Evolutionary conservation across 2,329 filamentous ascomycete genomes (phyloP), one percentile per base, ranked within the genome.

Genomic region (Phyllosticta capitalensis): DNA sequence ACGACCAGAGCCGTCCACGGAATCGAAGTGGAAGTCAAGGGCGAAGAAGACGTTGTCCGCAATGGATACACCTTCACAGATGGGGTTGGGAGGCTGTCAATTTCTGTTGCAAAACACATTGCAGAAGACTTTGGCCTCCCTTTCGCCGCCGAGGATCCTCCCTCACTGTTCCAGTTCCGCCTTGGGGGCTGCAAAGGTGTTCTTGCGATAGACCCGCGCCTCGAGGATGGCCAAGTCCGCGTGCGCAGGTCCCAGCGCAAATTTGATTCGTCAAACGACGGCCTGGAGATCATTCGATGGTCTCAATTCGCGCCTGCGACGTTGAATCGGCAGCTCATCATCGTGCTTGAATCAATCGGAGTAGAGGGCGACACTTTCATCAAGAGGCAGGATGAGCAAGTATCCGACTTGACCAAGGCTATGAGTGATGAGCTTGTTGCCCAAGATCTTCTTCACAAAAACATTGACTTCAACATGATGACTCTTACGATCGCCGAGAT

Each of bases 181-280:
- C 84, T 96, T 66, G 92, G 90, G 9, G 94, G 94, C 1, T 92
- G 86, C 74, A 99, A 99, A 74, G 94, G 94, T 0, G 85, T 99
- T 14, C 78, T 99, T 19, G 84, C 85, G 0, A 79, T 90, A 2
- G 45, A 49, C 19, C 58, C 55, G 3, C 92, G 89, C 73, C 83
- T 88, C 0, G 80, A 86, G 4, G 82, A 86, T 9, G 81, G 81
- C 62, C 81, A 80, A 0, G 82, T 97, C 0, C 85, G 89, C 56
- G 85, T 96, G 55, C 85, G 94, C 1, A 82, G 84, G 14, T 96
- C 90, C 12, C 94, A 99, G 68, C 81, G 88, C 67, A 99, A 99
- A 71, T 99, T 99, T 68, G 78, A 81, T 20, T 83, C 89, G 0
- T 72, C 76, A 3, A 86, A 87, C 66, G 84, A 86, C 52, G 84